These are phyloP conservation scores for Handroanthus guayacan DNA, from an alignment of 257 asterid species.

Conservation along the genomic window DNA sequence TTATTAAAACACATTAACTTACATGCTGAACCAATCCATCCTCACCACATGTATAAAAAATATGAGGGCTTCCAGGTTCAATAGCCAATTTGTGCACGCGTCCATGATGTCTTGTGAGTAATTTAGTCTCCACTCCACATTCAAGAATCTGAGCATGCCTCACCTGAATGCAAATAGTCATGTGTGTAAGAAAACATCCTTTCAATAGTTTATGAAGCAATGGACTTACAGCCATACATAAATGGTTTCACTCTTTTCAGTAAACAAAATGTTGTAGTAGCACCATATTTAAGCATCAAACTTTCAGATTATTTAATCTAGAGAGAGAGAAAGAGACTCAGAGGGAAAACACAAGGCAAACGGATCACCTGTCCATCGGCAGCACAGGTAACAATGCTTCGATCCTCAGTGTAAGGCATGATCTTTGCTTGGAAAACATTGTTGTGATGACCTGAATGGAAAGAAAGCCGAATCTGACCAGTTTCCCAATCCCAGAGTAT, in stretches of 20 bases:
- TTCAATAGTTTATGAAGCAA: constrained; percentile 20
- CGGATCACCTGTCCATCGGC: constrained; percentile 93
- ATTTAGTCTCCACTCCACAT: constrained; percentile 68
- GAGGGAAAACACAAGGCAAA: neutral
- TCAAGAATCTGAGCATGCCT: constrained; percentile 80
- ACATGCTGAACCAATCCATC: constrained; percentile 95
- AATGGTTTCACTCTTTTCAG: constrained; percentile 6
- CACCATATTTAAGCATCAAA: neutral
- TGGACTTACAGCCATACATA: neutral
- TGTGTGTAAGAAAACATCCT: constrained; percentile 23
- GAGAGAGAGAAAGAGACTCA: neutral
- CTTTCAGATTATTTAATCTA: neutral
- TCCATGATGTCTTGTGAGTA: constrained; percentile 68
- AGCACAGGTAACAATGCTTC: constrained; percentile 85
- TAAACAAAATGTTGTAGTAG: neutral
- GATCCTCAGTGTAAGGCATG: constrained; percentile 87
- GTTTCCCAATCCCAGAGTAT: constrained; percentile 96
- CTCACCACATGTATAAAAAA: constrained; percentile 87
- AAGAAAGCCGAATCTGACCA: constrained; percentile 66
- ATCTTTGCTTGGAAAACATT: constrained; percentile 91
- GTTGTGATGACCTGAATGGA: constrained; percentile 80
- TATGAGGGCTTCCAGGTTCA: constrained; percentile 91
- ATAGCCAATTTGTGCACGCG: constrained; percentile 83
- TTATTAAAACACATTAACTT: constrained; percentile 38
- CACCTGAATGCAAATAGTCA: constrained; percentile 56